phyloP scores from a whole-genome alignment of 2,329 filamentous ascomycete genomes.

The Xylariaceae sp. region DNA sequence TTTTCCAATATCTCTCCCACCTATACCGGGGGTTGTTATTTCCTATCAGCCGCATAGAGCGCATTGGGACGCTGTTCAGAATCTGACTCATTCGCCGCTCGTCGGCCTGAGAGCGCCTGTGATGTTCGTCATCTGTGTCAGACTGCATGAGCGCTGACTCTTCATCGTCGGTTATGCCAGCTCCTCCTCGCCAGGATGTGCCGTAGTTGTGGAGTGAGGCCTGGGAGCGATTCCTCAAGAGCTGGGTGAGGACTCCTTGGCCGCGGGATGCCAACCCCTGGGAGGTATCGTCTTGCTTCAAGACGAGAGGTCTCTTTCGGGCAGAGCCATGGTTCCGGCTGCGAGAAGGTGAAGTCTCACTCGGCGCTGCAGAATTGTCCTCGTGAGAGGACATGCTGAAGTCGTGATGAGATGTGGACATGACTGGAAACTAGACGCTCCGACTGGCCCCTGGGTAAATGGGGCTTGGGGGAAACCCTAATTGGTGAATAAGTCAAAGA shows the following conservation, averaged over 20 bases:
- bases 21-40: slow-evolving; percentile 81
- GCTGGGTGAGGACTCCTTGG: slow-evolving; percentile 27
- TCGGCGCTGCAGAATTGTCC: no score
- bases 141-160: slow-evolving; percentile 12
- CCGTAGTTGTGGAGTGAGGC: slow-evolving; percentile 29
- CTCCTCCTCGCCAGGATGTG: slow-evolving; percentile 25
- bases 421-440: no score
- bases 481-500: no score
- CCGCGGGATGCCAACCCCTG: slow-evolving; percentile 17
- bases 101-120: slow-evolving; percentile 46
- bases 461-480: no score
- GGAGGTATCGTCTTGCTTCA: slow-evolving; percentile 25
- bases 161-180: slow-evolving; percentile 20
- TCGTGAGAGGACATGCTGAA: no score
- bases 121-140: slow-evolving; percentile 37
- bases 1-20: slow-evolving; percentile 86
- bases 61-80: slow-evolving; percentile 68
- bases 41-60: slow-evolving; percentile 83
- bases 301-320: slow-evolving; percentile 1
- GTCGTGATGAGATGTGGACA: no score
- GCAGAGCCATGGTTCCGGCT: no score
- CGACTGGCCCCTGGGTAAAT: no score
- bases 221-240: slow-evolving; percentile 30
- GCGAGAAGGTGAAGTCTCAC: no score
- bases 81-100: slow-evolving; percentile 59